Conservation (phyloP, 2,329 filamentous ascomycete species). For the Escovopsis weberi region DNA sequence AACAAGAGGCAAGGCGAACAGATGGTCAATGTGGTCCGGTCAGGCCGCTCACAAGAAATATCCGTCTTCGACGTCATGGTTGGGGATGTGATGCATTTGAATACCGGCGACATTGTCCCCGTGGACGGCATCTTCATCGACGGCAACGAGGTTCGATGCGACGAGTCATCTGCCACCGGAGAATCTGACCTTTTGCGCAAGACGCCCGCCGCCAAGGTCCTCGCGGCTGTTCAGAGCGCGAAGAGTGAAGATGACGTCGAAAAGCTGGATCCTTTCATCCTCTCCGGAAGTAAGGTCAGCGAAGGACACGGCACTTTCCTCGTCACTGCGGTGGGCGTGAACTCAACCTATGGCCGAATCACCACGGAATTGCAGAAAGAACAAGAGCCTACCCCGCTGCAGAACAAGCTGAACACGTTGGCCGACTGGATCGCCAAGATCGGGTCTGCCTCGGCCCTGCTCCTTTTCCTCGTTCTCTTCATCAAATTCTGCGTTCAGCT, state of each 20-base stretch:
- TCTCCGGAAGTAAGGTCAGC: slow-evolving; percentile 37
- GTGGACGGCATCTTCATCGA: slow-evolving; percentile 57
- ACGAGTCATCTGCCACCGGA: slow-evolving; percentile 60
- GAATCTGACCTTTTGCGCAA: slow-evolving; percentile 62
- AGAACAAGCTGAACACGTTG: slow-evolving; percentile 33
- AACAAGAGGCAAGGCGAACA: slow-evolving; percentile 49
- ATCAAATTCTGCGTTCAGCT: slow-evolving; percentile 61
- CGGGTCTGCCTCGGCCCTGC: slow-evolving; percentile 50
- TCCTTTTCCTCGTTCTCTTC: slow-evolving; percentile 41
- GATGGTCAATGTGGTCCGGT: slow-evolving; percentile 51
- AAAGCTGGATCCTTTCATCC: slow-evolving; percentile 51
- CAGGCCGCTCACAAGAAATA: slow-evolving; percentile 47
- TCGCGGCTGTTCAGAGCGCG: slow-evolving; percentile 30
- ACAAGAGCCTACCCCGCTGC: slow-evolving; percentile 37
- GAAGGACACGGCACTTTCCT: slow-evolving; percentile 36
- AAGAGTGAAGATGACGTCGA: slow-evolving; percentile 25
- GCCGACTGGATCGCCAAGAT: slow-evolving; percentile 22
- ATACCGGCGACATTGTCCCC: slow-evolving; percentile 55
- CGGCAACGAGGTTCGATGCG: slow-evolving; percentile 40
- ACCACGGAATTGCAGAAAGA: slow-evolving; percentile 40
- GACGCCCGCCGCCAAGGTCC: slow-evolving; percentile 42
- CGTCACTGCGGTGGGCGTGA: slow-evolving; percentile 39
- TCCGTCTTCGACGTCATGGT: slow-evolving; percentile 53
- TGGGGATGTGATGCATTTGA: slow-evolving; percentile 54
- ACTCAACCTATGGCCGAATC: slow-evolving; percentile 39